Conservation (phyloP, 1,284 basidiomycete species). For the Boletus subluridellus region DNA sequence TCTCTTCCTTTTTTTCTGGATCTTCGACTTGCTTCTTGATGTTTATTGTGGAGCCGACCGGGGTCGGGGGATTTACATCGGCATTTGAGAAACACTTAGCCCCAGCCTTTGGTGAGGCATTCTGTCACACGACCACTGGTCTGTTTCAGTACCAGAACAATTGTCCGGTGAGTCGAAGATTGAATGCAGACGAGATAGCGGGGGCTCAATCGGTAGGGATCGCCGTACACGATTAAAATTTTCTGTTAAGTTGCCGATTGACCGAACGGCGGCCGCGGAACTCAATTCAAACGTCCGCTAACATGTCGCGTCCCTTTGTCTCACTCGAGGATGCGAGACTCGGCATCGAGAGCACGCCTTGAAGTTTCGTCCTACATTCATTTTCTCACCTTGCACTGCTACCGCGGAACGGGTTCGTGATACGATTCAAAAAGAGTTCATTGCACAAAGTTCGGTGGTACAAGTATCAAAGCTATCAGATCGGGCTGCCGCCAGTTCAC, state of each 20-base stretch:
- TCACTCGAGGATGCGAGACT: background rate
- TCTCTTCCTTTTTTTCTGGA: background rate
- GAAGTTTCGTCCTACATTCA: no score
- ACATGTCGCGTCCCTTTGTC: background rate
- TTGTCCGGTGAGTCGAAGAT: no score
- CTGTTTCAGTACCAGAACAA: no score
- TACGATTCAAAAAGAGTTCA: background rate
- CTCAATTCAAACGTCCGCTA: no score
- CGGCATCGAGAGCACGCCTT: background rate
- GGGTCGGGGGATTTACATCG: background rate
- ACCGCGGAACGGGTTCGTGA: background rate
- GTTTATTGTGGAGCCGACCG: background rate
- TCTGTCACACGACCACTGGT: no score
- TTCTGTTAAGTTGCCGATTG: no score
- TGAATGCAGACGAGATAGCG: no score
- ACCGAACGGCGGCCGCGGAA: no score
- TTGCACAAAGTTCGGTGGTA: background rate
- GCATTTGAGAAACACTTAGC: background rate
- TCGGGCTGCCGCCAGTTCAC: background rate
- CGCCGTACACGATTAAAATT: no score
- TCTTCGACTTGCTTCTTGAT: background rate
- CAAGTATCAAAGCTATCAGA: background rate
- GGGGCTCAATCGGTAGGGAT: no score
- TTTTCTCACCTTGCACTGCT: background rate
- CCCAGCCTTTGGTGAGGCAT: no score